Conservation (phyloP, 225 moss, liverwort and hornwort species). For the Thuidium tamariscinum region DNA sequence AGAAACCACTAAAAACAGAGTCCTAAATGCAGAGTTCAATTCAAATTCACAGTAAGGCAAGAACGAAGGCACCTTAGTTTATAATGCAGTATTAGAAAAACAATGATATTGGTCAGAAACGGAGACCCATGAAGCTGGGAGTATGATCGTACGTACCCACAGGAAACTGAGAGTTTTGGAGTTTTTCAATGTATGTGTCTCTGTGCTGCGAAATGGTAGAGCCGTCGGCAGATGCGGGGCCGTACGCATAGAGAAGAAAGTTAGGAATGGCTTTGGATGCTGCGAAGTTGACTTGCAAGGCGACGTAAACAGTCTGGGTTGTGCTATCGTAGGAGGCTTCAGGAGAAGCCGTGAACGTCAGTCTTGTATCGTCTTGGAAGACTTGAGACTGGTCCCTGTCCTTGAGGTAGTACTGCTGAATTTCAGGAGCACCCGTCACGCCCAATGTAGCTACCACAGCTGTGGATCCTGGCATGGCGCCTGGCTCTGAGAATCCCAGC, state of each 20-base stretch:
- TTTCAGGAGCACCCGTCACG: neutral
- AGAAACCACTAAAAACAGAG: neutral
- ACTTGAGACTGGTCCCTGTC: neutral
- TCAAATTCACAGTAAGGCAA: neutral
- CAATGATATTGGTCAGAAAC: neutral
- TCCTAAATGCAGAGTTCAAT: neutral
- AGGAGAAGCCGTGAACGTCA: neutral
- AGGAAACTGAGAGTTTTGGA: neutral
- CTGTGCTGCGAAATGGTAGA: conserved; percentile 8
- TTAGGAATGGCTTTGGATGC: conserved; percentile 17
- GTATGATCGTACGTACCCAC: neutral
- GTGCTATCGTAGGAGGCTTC: conserved; percentile 2
- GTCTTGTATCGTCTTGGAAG: conserved; percentile 1
- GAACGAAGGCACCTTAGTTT: neutral
- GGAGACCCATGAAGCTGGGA: neutral
- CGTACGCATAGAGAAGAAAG: conserved; percentile 26
- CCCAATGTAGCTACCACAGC: conserved; percentile 20
- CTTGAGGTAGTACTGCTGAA: conserved; percentile 18
- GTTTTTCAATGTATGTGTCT: neutral
- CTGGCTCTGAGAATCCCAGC: conserved; percentile 22
- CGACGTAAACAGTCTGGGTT: conserved; percentile 10
- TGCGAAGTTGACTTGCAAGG: conserved; percentile 26
- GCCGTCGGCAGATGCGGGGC: conserved; percentile 14
- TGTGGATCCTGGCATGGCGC: conserved; percentile 15
- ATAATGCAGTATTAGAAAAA: neutral